Base-by-base conservation (phyloP, 192 early-diverging fungal species). In the Backusella luteola region DNA sequence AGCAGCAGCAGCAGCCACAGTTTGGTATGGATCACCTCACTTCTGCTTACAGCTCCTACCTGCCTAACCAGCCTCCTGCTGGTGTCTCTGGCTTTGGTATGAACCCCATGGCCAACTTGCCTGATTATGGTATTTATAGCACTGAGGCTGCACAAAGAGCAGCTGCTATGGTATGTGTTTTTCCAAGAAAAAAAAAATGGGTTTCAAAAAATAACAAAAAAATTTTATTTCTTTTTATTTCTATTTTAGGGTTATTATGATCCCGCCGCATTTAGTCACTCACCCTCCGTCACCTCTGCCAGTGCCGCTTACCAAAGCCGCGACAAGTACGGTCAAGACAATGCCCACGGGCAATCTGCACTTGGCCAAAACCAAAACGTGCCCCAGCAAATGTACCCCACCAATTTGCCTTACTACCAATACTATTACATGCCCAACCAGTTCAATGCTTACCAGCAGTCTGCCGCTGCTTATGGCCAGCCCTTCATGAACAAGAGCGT, bases 401-500 rank as follows among this genome's bases (percentile, higher is more conserved):
- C 78, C 74, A 80, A 83, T 23, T 79, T 91, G 79, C 94, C 93
- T 6, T 96, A 94, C 86, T 93, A 91, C 79, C 90, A 88, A 74
- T 91, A 93, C 78, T 95, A 97, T 86, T 90, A 94, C 83, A 88
- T 89, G 67, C 88, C 89, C 21, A 89, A 90, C 83, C 93, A 95
- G 80, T 96, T 90, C 88, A 91, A 90, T 38, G 90, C 86, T 29
- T 95, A 95, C 84, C 92, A 93, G 76, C 90, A 96, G 73, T 94
- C 94, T 12, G 69, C 26, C 66, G 91, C 84, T 78, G 73, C 92
- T 89, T 95, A 96, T 80, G 80, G 82, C 34, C 87, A 84, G 80
- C 95, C 93, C 9, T 96, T 94, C 77, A 90, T 95, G 82, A 95
- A 94, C 86, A 96, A 97, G 88, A 89, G 85, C 49, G 91, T 95